These are phyloP conservation scores for Cyclotella atomus DNA, from an alignment of 108 stramenopile species.

Conservation along the genomic window DNA sequence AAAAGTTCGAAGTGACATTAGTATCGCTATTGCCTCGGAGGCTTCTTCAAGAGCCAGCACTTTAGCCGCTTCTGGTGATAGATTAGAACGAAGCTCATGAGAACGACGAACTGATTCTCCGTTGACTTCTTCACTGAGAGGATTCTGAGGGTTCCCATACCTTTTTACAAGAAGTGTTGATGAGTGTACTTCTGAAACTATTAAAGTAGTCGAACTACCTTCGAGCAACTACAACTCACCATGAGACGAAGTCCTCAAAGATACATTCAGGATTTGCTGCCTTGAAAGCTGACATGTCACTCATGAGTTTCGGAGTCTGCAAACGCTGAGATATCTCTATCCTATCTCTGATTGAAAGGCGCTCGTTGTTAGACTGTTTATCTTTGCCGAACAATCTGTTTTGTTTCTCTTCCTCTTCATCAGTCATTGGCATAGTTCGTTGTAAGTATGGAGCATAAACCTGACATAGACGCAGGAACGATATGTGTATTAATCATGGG, in stretches of 20 bases:
- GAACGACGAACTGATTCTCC: conserved; percentile 28
- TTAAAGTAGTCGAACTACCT: too few species aligned
- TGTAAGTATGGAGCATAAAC: conserved; percentile 88
- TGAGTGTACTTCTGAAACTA: too few species aligned
- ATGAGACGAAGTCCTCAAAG: conserved; percentile 82
- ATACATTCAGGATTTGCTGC: conserved; percentile 78
- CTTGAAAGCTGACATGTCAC: conserved; percentile 90
- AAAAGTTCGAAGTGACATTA: conserved; percentile 74
- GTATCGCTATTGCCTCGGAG: conserved; percentile 66
- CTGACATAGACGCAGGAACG: conserved; percentile 15
- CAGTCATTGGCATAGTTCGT: conserved; percentile 79
- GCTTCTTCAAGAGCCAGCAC: conserved; percentile 60
- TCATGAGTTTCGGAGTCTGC: conserved; percentile 78
- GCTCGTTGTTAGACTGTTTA: conserved; percentile 6
- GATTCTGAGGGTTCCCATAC: conserved; percentile 79
- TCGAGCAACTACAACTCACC: conserved; percentile 48
- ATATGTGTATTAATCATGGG: neutral
- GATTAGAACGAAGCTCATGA: conserved; percentile 21
- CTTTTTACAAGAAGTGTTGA: neutral
- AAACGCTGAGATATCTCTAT: conserved; percentile 73
- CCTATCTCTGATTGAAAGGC: conserved; percentile 54
- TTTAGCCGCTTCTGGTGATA: conserved; percentile 41
- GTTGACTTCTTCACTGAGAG: conserved; percentile 69
- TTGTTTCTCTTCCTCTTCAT: conserved; percentile 74
- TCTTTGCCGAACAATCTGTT: conserved; percentile 54